These are phyloP conservation scores for Globisporangium cylindrosporum DNA, from an alignment of 352 stramenopile species.

Conservation along the genomic window DNA sequence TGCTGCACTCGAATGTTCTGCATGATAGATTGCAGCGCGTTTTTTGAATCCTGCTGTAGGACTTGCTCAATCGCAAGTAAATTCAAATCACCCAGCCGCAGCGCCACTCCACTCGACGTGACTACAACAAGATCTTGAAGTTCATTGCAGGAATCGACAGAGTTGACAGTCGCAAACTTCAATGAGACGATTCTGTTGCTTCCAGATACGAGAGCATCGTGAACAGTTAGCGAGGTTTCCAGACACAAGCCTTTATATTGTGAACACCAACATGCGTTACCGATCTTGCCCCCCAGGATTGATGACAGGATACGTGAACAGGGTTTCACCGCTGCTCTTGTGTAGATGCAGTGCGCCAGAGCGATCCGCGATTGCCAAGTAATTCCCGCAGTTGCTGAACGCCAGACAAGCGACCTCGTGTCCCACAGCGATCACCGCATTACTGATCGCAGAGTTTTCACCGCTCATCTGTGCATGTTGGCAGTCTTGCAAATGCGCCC, in stretches of 20 bases:
- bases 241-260: not conserved
- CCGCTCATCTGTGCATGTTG: not conserved
- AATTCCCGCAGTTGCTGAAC: slow-evolving; percentile 35
- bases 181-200: slow-evolving; percentile 13
- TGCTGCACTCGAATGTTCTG: slow-evolving; percentile 25
- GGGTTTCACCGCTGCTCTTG: slow-evolving; percentile 21
- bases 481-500: not conserved
- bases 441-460: not conserved
- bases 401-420: slow-evolving; percentile 24
- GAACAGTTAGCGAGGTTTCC: not conserved
- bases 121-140: slow-evolving; percentile 31
- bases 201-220: not conserved
- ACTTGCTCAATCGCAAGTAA: slow-evolving; percentile 31
- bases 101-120: slow-evolving; percentile 20
- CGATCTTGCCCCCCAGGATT: not conserved
- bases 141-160: not conserved
- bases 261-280: not conserved
- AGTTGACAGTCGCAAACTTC: slow-evolving; percentile 16
- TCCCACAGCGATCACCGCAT: slow-evolving; percentile 10
- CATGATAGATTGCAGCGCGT: slow-evolving; percentile 25
- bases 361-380: slow-evolving; percentile 30
- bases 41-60: slow-evolving; percentile 13
- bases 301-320: slow-evolving; percentile 24
- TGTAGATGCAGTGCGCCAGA: slow-evolving; percentile 28
- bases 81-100: slow-evolving; percentile 25